Evolutionary conservation across 2,329 filamentous ascomycete species (phyloP).

Genomic region (Fusarium poae): DNA sequence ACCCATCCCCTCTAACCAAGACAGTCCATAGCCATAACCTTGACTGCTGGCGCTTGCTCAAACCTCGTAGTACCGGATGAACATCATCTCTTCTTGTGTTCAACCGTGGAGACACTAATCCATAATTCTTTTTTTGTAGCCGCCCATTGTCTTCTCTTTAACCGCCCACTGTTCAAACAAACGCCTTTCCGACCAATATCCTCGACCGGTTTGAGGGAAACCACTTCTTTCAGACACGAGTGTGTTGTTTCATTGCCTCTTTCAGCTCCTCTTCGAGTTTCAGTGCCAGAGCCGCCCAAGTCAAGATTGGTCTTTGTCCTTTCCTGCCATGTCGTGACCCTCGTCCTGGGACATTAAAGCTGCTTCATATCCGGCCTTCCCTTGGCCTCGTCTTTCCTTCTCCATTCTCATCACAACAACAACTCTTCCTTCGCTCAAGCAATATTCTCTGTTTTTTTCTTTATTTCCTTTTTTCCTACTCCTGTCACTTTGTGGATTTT

Average conservation of each 20-base stretch:
- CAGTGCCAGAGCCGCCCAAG: slow-evolving; percentile 49
- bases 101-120: slow-evolving; percentile 3
- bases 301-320: slow-evolving; percentile 49
- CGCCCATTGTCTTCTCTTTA: slow-evolving; percentile 41
- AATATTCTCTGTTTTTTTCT: slow-evolving; percentile 24
- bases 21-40: slow-evolving; percentile 3
- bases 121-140: slow-evolving; percentile 30
- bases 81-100: slow-evolving; percentile 3
- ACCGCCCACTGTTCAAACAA: slow-evolving; percentile 57
- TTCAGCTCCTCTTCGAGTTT: slow-evolving; percentile 47
- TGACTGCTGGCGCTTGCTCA: slow-evolving; percentile 46
- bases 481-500: slow-evolving; percentile 47
- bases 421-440: slow-evolving; percentile 39
- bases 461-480: slow-evolving; percentile 39
- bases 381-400: slow-evolving; percentile 42
- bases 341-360: slow-evolving; percentile 49
- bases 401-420: slow-evolving; percentile 45
- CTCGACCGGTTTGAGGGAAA: slow-evolving; percentile 56
- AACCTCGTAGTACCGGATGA: slow-evolving; percentile 33
- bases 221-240: slow-evolving; percentile 64
- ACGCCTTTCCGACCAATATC: slow-evolving; percentile 67
- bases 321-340: slow-evolving; percentile 39
- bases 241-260: slow-evolving; percentile 64
- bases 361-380: slow-evolving; percentile 50
- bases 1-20: neutral